Base-by-base conservation (phyloP, 2,329 filamentous ascomycete genomes). In the Thelonectria blattea region DNA sequence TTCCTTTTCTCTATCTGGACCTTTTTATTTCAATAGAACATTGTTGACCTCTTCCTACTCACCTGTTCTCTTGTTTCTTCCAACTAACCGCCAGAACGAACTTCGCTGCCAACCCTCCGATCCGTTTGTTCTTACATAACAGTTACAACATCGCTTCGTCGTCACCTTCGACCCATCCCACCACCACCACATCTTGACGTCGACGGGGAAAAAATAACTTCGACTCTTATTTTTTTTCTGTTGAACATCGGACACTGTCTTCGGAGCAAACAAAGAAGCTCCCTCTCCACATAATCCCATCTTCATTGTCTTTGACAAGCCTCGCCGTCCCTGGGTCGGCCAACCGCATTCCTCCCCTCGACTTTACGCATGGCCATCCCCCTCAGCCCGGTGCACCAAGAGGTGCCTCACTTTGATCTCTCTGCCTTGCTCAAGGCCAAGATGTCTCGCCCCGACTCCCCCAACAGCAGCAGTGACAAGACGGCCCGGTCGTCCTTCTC, bases 401-500 rank as follows among this genome's bases (percentile, higher is more conserved):
- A 68, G 70, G 71, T 73, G 72, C 69, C 71, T 72, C 71, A 75
- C 67, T 75, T 75, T 71, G 74, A 75, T 56, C 68, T 69, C 46
- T 64, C 74, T 66, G 70, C 74, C 65, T 61, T 74, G 57, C 69
- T 72, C 65, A 75, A 76, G 66, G 68, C 69, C 68, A 77, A 72
- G 63, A 78, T 78, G 75, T 73, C 74, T 52, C 72, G 75, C 37
- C 71, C 74, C 59, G 69, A 71, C 56, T 78, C 76, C 48, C 76
- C 76, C 56, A 68, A 66, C 64, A 69, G 65, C 24, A 73, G 71
- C 60, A 64, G 65, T 61, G 76, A 79, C 52, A 73, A 74, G 67
- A 77, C 72, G 53, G 76, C 75, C 5, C 82, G 85, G 61, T 83
- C 83, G 30, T 88, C 85, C 59, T 88, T 88, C 75, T 87, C 85